phyloP scores from a whole-genome alignment of 306 rosid genomes.

The Rubus idaeus region DNA sequence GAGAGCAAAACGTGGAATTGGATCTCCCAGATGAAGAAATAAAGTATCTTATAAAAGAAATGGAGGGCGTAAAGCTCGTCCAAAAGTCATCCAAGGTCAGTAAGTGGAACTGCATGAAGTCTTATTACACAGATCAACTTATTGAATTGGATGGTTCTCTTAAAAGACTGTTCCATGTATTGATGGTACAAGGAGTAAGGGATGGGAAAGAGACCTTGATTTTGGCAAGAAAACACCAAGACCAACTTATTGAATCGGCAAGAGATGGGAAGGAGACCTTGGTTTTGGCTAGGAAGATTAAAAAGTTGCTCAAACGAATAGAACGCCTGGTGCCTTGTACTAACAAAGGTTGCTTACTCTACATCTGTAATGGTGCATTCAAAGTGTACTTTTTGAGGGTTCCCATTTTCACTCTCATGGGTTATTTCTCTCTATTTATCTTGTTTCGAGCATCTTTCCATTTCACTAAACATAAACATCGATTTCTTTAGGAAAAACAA shows the following conservation, averaged over 20 bases:
- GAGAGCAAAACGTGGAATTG: not conserved
- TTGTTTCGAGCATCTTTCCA: not conserved
- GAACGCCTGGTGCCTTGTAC: not conserved
- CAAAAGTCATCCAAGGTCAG: not conserved
- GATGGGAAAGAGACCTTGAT: not conserved
- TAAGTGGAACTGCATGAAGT: not conserved
- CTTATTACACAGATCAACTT: not conserved
- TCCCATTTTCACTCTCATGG: no score
- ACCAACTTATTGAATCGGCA: not conserved
- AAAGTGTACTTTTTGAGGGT: no score
- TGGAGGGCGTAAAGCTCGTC: not conserved
- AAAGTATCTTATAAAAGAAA: not conserved
- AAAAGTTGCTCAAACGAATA: not conserved
- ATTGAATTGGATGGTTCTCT: not conserved
- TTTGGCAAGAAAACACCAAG: not conserved
- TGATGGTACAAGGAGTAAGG: not conserved
- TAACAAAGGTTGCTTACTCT: not conserved
- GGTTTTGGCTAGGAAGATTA: not conserved
- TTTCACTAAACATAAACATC: not conserved
- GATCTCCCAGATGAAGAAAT: not conserved
- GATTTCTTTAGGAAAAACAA: slow-evolving; percentile 37
- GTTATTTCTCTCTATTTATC: not conserved
- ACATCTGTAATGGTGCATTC: no score
- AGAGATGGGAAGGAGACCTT: not conserved
- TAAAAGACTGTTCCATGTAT: not conserved